These are phyloP conservation scores for Leishmania tarentolae DNA, from an alignment of 208 protist genomes.

Conservation along the genomic window DNA sequence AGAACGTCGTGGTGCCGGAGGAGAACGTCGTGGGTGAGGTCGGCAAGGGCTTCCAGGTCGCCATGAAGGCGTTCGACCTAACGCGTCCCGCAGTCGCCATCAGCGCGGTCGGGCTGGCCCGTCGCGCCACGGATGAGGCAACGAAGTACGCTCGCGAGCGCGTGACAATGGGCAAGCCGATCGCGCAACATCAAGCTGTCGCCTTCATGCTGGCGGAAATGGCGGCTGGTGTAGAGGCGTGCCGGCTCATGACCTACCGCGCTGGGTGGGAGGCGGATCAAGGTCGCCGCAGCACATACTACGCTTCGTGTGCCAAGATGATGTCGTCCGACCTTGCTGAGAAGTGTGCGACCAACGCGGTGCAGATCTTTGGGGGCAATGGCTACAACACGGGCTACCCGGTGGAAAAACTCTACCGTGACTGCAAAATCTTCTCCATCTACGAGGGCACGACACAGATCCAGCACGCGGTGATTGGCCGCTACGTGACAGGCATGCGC, in stretches of 20 bases:
- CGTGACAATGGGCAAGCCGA: constrained; percentile 85
- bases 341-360: constrained; percentile 71
- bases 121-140: constrained; percentile 84
- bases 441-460: constrained; percentile 94
- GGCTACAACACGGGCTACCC: constrained; percentile 94
- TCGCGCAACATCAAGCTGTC: constrained; percentile 86
- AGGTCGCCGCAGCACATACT: constrained; percentile 87
- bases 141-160: constrained; percentile 73
- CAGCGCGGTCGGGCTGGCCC: constrained; percentile 83
- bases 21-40: constrained; percentile 74
- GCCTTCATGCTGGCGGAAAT: constrained; percentile 92
- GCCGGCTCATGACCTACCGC: constrained; percentile 68
- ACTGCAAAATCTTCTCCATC: constrained; percentile 94
- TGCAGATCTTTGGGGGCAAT: constrained; percentile 93
- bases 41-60: constrained; percentile 86
- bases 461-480: constrained; percentile 84
- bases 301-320: constrained; percentile 87
- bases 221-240: constrained; percentile 86
- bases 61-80: constrained; percentile 90
- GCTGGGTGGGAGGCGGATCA: constrained; percentile 83
- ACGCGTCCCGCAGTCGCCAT: constrained; percentile 85
- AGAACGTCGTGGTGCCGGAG: constrained; percentile 88
- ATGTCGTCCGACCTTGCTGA: constrained; percentile 75
- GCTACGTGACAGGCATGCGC: constrained; percentile 57
- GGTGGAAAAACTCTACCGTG: constrained; percentile 94